Evolutionary conservation across 2,329 filamentous ascomycete genomes (phyloP).

Genomic region (Leptographium procerum): DNA sequence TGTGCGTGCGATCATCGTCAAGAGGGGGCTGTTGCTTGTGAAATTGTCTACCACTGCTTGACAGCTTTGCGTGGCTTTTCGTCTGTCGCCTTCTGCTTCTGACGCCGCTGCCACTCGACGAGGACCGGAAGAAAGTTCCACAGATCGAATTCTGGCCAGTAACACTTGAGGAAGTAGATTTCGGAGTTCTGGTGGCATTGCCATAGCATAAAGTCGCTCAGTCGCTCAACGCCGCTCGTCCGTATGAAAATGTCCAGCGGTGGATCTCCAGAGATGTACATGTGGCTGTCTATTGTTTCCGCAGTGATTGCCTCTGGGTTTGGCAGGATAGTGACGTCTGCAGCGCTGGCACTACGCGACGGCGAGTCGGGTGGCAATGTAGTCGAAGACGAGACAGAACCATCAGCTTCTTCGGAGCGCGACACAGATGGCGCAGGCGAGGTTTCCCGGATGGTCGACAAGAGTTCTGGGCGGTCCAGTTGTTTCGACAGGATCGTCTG

Average conservation of each 20-base stretch:
- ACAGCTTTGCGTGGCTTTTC: slow-evolving; percentile 25
- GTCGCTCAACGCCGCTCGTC: slow-evolving; percentile 81
- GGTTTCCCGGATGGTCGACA: slow-evolving; percentile 38
- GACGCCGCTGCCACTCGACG: slow-evolving; percentile 72
- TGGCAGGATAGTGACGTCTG: slow-evolving; percentile 30
- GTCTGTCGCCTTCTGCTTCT: slow-evolving; percentile 45
- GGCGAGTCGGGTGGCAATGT: slow-evolving; percentile 43
- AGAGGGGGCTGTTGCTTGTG: background rate
- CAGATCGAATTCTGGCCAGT: slow-evolving; percentile 94
- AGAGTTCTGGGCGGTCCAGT: slow-evolving; percentile 34
- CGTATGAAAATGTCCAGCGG: slow-evolving; percentile 84
- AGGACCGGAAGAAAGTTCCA: slow-evolving; percentile 89
- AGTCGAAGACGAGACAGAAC: slow-evolving; percentile 48
- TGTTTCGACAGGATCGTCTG: slow-evolving; percentile 70
- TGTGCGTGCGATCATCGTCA: background rate
- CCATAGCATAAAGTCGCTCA: slow-evolving; percentile 99
- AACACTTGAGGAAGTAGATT: slow-evolving; percentile 79
- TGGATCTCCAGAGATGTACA: slow-evolving; percentile 77
- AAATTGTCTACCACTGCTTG: slow-evolving; percentile 18
- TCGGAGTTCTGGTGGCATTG: slow-evolving; percentile 90
- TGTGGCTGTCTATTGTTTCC: slow-evolving; percentile 71
- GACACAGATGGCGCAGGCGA: slow-evolving; percentile 32
- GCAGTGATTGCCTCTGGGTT: slow-evolving; percentile 83
- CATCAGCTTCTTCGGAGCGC: slow-evolving; percentile 36
- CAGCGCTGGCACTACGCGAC: slow-evolving; percentile 23